These are phyloP conservation scores for Acmispon strigosus DNA, from an alignment of 306 rosid genomes.

Conservation along the genomic window DNA sequence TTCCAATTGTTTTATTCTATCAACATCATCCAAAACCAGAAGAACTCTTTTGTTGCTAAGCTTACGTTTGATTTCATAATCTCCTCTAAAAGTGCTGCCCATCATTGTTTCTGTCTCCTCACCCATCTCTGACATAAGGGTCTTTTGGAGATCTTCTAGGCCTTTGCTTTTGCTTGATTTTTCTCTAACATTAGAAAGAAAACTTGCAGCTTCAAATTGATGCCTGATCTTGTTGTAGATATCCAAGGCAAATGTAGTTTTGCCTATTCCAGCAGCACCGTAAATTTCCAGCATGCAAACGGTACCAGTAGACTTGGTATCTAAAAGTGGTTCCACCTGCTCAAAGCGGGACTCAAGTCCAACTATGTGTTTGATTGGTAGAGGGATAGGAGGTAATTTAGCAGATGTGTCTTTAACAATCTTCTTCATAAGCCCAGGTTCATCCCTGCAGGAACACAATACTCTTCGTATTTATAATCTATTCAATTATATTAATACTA, in stretches of 20 bases:
- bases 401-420: not conserved
- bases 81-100: not conserved
- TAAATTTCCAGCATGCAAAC: not conserved
- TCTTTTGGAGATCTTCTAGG: slow-evolving; percentile 9
- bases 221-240: not conserved
- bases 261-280: slow-evolving; percentile 22
- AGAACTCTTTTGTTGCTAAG: slow-evolving; percentile 5
- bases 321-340: not conserved
- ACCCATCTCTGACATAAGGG: not conserved
- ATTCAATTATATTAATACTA: not conserved
- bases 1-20: not conserved
- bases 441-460: not conserved
- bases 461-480: not conserved
- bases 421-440: not conserved
- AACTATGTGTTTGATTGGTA: not conserved
- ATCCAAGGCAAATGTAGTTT: not conserved
- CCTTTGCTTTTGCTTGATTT: not conserved
- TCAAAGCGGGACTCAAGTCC: not conserved
- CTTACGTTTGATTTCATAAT: not conserved
- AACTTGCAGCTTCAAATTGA: slow-evolving; percentile 13
- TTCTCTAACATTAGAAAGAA: slow-evolving; percentile 7
- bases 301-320: not conserved
- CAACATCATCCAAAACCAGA: slow-evolving; percentile 23
- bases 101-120: not conserved
- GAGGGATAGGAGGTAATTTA: not conserved